A percentile compares a stretch with the other conserved stretches of the same genome.
phyloP scores from a whole-genome alignment of 2,329 filamentous ascomycete genomes.

The Nemania sp. region DNA sequence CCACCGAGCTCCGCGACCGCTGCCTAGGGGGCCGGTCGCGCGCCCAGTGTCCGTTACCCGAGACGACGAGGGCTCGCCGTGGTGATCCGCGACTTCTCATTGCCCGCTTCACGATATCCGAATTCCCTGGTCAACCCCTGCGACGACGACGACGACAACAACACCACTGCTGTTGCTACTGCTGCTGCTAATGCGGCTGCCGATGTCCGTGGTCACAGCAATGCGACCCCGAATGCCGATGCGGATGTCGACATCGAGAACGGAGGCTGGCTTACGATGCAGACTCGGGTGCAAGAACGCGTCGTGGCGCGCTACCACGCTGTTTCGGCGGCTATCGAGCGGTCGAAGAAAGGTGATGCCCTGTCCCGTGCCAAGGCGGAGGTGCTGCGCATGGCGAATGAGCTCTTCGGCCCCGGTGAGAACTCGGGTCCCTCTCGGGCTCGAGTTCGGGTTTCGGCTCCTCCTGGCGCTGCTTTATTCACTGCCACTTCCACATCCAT shows the following conservation, averaged over 20 bases:
- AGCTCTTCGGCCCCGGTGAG: background rate
- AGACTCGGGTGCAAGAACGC: conserved; percentile 1
- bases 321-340: background rate
- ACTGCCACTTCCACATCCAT: too few relatives aligned
- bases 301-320: background rate
- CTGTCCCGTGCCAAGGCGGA: background rate
- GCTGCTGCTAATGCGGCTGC: background rate
- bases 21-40: conserved; percentile 10
- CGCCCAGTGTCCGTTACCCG: background rate
- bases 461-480: too few relatives aligned
- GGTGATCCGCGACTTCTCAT: conserved; percentile 15
- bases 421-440: too few relatives aligned
- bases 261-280: conserved; percentile 14
- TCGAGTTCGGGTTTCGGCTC: too few relatives aligned
- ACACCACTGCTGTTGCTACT: background rate
- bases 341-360: background rate
- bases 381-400: background rate
- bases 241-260: background rate
- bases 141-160: background rate
- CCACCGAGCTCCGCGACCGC: background rate
- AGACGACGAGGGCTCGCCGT: conserved; percentile 3
- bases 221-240: too few relatives aligned
- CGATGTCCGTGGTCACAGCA: too few relatives aligned
- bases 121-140: conserved; percentile 2
- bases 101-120: background rate